Percentiles rank a stretch among this genome's conserved stretches.
phyloP scores from a whole-genome alignment of 768 basidiomycete genomes.

The Trametes cubensis region DNA sequence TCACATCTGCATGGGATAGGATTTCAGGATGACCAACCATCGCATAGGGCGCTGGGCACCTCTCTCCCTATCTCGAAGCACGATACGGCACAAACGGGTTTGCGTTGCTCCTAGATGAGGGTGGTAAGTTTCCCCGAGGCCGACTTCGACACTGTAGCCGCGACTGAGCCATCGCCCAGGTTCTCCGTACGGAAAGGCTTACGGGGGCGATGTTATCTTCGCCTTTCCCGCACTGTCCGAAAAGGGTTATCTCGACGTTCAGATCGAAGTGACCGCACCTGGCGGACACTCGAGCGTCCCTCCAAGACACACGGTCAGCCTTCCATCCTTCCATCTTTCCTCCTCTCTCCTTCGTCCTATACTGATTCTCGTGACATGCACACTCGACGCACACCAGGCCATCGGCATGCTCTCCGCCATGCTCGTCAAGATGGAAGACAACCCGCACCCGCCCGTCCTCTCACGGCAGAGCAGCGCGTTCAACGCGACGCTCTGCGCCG shows the following conservation, averaged over 20 bases:
- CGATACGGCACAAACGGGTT: constrained; percentile 73
- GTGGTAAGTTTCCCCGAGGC: constrained; percentile 48
- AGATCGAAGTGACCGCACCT: constrained; percentile 61
- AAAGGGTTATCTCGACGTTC: constrained; percentile 70
- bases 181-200: constrained; percentile 51
- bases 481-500: constrained; percentile 60
- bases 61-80: constrained; percentile 51
- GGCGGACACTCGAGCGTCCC: constrained; percentile 93
- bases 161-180: constrained; percentile 37
- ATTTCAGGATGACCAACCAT: not conserved
- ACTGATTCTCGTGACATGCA: not conserved
- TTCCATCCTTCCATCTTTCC: not conserved
- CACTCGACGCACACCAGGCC: not conserved
- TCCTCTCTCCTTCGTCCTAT: not conserved
- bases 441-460: constrained; percentile 59
- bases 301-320: constrained; percentile 70
- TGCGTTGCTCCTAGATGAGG: constrained; percentile 87
- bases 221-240: constrained; percentile 70
- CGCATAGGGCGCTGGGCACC: constrained; percentile 54
- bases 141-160: constrained; percentile 30
- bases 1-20: too few species aligned
- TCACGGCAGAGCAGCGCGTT: constrained; percentile 55
- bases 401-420: constrained; percentile 68
- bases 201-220: constrained; percentile 51
- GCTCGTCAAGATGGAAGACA: constrained; percentile 66